These are phyloP conservation scores for Hymenoscyphus scutula DNA, from an alignment of 2,329 filamentous ascomycete genomes.

Conservation along the genomic window DNA sequence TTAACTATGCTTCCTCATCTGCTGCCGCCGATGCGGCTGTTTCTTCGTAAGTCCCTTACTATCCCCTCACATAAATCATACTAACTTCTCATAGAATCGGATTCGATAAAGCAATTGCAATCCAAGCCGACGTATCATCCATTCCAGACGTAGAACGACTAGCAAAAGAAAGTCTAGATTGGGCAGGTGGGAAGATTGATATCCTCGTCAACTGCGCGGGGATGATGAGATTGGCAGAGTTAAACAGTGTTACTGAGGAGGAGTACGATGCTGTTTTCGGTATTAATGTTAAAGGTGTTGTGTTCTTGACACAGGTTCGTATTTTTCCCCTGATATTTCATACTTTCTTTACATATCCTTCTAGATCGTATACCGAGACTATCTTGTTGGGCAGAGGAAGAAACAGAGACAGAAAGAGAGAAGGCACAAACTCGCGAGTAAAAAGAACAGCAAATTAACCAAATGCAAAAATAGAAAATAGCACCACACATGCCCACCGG, in stretches of 20 bases:
- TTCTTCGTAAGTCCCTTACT: background rate
- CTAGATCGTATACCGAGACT: too few relatives aligned
- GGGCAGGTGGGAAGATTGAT: constrained; percentile 49
- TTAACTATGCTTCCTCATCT: constrained; percentile 54
- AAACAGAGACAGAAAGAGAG: background rate
- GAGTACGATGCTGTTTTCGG: constrained; percentile 50
- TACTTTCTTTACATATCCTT: background rate
- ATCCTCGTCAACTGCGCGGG: constrained; percentile 58
- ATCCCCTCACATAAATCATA: background rate
- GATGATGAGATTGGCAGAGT: constrained; percentile 47
- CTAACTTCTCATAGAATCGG: constrained; percentile 41
- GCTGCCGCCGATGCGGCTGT: constrained; percentile 49
- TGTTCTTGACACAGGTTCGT: constrained; percentile 48
- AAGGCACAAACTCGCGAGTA: background rate
- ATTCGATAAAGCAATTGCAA: constrained; percentile 46
- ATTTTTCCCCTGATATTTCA: background rate
- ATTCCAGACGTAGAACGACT: constrained; percentile 48
- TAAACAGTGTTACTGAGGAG: constrained; percentile 49
- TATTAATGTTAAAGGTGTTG: constrained; percentile 57
- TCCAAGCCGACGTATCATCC: constrained; percentile 54
- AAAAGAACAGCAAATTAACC: background rate
- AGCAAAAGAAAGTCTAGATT: constrained; percentile 45
- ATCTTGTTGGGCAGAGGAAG: background rate
- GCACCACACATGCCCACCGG: constrained; percentile 50
- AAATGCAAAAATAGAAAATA: constrained; percentile 42